These are phyloP conservation scores for Yamadazyma conglobata DNA, from an alignment of 1,139 yeast species.

Conservation along the genomic window DNA sequence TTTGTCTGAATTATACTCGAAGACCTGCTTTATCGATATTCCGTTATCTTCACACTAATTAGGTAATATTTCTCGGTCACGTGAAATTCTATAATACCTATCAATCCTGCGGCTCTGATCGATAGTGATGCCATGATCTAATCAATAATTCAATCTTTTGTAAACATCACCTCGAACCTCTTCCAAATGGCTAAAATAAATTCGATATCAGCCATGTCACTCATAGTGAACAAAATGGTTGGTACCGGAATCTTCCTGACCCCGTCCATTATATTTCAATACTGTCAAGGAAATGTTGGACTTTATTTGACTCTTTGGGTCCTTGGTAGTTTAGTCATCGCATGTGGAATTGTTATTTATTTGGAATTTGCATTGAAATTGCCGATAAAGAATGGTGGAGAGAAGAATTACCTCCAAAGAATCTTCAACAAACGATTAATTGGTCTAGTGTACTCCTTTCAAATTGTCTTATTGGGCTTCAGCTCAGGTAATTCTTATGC, in stretches of 20 bases:
- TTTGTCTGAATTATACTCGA: too few species aligned
- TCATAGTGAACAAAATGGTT: slow-evolving; percentile 49
- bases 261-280: slow-evolving; percentile 45
- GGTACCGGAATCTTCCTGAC: slow-evolving; percentile 53
- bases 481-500: slow-evolving; percentile 52
- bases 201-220: slow-evolving; percentile 22
- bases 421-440: slow-evolving; percentile 35
- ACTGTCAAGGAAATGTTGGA: slow-evolving; percentile 42
- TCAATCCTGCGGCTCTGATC: too few species aligned
- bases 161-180: too few species aligned
- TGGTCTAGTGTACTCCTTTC: slow-evolving; percentile 46
- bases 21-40: too few species aligned
- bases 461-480: slow-evolving; percentile 46
- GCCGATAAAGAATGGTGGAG: slow-evolving; percentile 49
- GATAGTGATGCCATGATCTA: too few species aligned
- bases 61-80: too few species aligned
- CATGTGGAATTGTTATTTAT: slow-evolving; percentile 46
- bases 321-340: slow-evolving; percentile 43
- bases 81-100: slow-evolving; percentile 1
- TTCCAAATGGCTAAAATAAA: slow-evolving; percentile 6
- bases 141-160: too few species aligned
- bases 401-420: slow-evolving; percentile 46
- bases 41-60: too few species aligned
- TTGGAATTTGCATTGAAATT: slow-evolving; percentile 46
- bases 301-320: slow-evolving; percentile 39